A percentile compares a stretch with the other conserved stretches of the same genome.
These are phyloP conservation scores for Geranium incanum DNA, from an alignment of 441 rosid genomes.

Conservation along the genomic window DNA sequence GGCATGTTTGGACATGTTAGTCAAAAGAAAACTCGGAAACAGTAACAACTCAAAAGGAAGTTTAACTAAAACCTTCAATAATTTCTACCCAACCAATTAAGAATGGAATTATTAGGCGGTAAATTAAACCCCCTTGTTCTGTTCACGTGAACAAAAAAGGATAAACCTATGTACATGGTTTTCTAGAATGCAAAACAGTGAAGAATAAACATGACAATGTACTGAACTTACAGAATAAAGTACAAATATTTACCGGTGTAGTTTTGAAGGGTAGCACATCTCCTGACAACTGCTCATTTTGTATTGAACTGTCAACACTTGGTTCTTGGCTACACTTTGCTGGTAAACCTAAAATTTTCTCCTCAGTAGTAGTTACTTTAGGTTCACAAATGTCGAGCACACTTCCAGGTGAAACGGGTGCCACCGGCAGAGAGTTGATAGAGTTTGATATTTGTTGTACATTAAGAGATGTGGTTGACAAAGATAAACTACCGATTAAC, in stretches of 20 bases:
- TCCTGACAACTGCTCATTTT: constrained; percentile 14
- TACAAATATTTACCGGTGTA: constrained; percentile 6
- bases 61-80: background rate
- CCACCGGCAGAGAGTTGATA: background rate
- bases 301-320: background rate
- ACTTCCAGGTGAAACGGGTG: constrained; percentile 17
- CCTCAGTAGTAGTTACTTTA: constrained; percentile 11
- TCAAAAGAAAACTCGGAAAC: background rate
- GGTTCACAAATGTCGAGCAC: constrained; percentile 15
- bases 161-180: background rate
- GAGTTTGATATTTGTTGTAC: constrained; percentile 15
- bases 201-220: background rate
- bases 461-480: constrained; percentile 2
- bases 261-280: background rate
- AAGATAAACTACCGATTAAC: constrained; percentile 14
- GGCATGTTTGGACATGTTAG: background rate
- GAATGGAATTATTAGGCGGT: background rate
- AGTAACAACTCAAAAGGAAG: background rate
- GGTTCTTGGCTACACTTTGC: constrained; percentile 9
- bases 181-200: background rate
- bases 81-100: background rate
- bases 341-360: constrained; percentile 13
- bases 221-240: background rate
- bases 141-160: too few species aligned
- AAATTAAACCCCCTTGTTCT: too few species aligned